Percentiles rank a stretch among this genome's conserved stretches.
Evolutionary conservation across 371 early-diverging fungal genomes (phyloP).

Genomic region (Batkoa obscura): DNA sequence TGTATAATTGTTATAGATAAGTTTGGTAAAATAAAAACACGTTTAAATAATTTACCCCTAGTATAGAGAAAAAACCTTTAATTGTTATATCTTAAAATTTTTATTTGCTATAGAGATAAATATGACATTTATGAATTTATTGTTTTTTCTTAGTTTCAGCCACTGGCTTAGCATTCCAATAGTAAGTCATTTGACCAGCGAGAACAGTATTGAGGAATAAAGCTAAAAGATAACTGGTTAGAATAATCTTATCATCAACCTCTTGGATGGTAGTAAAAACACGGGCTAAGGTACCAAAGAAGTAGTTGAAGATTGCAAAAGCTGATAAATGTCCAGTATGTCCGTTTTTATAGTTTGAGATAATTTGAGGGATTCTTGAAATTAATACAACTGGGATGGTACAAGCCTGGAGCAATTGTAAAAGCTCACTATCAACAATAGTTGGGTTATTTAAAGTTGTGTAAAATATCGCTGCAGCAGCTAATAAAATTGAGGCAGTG

Average conservation of each 20-base stretch:
- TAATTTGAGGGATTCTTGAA: conserved; percentile 76
- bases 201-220: conserved; percentile 57
- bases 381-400: conserved; percentile 63
- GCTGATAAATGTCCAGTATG: conserved; percentile 82
- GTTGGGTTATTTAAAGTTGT: conserved; percentile 21
- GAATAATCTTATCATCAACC: conserved; percentile 52
- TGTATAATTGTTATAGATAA: no score
- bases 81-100: no score
- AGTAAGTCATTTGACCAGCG: conserved; percentile 39
- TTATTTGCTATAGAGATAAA: no score
- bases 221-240: conserved; percentile 48
- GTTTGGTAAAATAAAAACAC: no score
- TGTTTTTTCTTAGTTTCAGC: background rate
- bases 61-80: no score
- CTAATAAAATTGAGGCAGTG: conserved; percentile 14
- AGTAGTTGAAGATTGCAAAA: conserved; percentile 68
- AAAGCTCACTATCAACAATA: conserved; percentile 22
- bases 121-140: background rate
- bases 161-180: conserved; percentile 30
- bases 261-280: conserved; percentile 82
- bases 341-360: conserved; percentile 42
- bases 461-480: conserved; percentile 14
- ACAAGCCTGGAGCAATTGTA: conserved; percentile 45
- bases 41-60: no score
- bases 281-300: conserved; percentile 66